These are phyloP conservation scores for Metarhizium anisopliae DNA, from an alignment of 2,329 filamentous ascomycete genomes.

Conservation along the genomic window DNA sequence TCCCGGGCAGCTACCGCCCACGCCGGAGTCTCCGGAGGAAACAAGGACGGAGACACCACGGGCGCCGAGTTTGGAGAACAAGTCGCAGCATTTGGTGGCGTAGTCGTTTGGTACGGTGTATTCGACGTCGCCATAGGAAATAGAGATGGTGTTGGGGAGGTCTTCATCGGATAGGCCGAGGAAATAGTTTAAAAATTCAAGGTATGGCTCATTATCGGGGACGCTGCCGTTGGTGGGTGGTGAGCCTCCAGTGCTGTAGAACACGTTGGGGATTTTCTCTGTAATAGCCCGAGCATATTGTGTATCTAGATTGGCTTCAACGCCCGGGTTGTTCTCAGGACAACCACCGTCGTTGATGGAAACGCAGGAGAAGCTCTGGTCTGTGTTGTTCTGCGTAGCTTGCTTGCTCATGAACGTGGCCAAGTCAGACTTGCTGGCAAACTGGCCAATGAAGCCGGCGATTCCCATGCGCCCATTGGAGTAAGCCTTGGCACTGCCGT, in stretches of 20 bases:
- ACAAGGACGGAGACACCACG: conserved; percentile 56
- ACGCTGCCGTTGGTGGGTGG: background rate
- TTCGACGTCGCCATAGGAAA: conserved; percentile 62
- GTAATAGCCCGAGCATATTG: conserved; percentile 4
- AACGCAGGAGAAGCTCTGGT: conserved; percentile 4
- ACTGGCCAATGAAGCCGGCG: conserved; percentile 4
- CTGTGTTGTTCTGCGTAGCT: conserved; percentile 2
- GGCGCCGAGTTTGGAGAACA: conserved; percentile 54
- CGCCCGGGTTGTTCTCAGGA: background rate
- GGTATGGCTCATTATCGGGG: conserved; percentile 54
- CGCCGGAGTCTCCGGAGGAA: conserved; percentile 43
- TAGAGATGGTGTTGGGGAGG: conserved; percentile 32
- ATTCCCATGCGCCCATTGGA: conserved; percentile 4
- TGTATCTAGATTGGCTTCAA: conserved; percentile 5
- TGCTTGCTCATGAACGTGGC: background rate
- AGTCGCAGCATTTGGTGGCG: conserved; percentile 46
- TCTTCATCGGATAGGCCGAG: conserved; percentile 47
- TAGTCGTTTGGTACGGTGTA: conserved; percentile 15
- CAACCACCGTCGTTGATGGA: conserved; percentile 5
- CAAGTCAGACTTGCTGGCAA: conserved; percentile 1
- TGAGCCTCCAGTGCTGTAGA: conserved; percentile 5
- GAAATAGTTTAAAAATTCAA: conserved; percentile 54
- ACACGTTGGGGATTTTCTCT: conserved; percentile 2
- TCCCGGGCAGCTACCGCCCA: conserved; percentile 1
- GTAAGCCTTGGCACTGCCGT: conserved; percentile 1